Evolutionary conservation across 2,329 filamentous ascomycete genomes (phyloP).

Genomic region (Metarhizium humberi): DNA sequence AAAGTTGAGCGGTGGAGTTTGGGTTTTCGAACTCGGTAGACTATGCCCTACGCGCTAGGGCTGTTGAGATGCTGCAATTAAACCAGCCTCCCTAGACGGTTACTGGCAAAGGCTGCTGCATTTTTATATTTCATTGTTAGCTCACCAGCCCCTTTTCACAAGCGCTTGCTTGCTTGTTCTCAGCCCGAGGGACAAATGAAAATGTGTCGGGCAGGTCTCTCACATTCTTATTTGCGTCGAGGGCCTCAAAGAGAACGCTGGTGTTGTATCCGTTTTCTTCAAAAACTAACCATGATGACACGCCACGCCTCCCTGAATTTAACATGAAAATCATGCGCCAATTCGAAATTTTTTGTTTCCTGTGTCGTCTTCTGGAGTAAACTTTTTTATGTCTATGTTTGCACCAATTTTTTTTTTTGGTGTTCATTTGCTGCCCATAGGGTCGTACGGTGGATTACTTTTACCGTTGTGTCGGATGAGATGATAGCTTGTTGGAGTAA

Average conservation of each 20-base stretch:
- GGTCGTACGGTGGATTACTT: background rate
- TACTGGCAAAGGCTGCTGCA: conserved; percentile 1
- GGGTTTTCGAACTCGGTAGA: conserved; percentile 5
- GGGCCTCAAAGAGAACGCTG: background rate
- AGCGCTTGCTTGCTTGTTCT: background rate
- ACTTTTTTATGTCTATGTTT: background rate
- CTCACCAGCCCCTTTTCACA: background rate
- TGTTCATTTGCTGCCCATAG: background rate
- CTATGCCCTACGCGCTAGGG: background rate
- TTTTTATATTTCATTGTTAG: conserved; percentile 3
- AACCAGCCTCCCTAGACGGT: background rate
- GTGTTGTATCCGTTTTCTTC: background rate
- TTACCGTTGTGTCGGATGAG: background rate
- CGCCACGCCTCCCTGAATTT: conserved; percentile 8
- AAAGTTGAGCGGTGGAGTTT: conserved; percentile 1
- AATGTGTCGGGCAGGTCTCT: conserved; percentile 12
- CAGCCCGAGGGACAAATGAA: conserved; percentile 4
- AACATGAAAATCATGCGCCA: conserved; percentile 1
- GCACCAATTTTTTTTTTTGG: background rate
- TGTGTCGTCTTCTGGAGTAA: background rate
- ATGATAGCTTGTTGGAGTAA: background rate
- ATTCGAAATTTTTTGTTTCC: background rate
- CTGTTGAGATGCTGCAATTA: background rate
- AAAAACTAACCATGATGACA: conserved; percentile 6
- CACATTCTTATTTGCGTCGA: conserved; percentile 6